Evolutionary conservation across 2,329 filamentous ascomycete genomes (phyloP).

Genomic region (Cordyceps farinosa): DNA sequence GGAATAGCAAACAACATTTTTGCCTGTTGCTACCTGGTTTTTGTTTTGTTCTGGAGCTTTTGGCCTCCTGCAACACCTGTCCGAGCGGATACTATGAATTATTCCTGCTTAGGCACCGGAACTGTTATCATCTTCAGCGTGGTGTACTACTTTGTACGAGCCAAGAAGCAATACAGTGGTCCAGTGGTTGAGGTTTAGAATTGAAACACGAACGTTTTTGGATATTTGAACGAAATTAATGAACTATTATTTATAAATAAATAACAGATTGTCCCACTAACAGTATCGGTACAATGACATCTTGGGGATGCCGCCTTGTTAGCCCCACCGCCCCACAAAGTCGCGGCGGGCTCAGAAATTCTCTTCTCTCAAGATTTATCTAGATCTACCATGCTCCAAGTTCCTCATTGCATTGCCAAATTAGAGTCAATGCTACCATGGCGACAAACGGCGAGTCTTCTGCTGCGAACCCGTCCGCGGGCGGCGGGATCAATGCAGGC

Average conservation of each 20-base stretch:
- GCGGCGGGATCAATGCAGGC: neutral
- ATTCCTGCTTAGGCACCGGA: constrained; percentile 42
- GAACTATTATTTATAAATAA: neutral
- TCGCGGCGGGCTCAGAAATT: constrained; percentile 6
- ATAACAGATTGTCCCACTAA: neutral
- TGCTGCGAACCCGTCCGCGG: constrained; percentile 9
- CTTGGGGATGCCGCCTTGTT: neutral
- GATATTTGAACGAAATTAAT: neutral
- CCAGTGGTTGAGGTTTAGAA: constrained; percentile 33
- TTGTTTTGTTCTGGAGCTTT: constrained; percentile 55
- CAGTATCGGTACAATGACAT: neutral
- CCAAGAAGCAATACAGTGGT: constrained; percentile 42
- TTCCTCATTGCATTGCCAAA: neutral
- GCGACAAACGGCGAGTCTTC: constrained; percentile 17
- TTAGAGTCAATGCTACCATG: constrained; percentile 16
- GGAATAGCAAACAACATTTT: constrained; percentile 54
- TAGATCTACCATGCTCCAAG: neutral
- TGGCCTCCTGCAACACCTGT: constrained; percentile 39
- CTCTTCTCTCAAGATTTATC: constrained; percentile 4
- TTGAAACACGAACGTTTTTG: no score
- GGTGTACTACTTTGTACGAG: constrained; percentile 43
- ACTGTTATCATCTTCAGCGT: constrained; percentile 41
- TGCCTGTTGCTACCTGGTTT: constrained; percentile 48
- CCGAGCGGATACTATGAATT: constrained; percentile 42
- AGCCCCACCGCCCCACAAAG: constrained; percentile 13